phyloP scores from a whole-genome alignment of 805 yeast species.

The Starmerella ratchasimensis region DNA sequence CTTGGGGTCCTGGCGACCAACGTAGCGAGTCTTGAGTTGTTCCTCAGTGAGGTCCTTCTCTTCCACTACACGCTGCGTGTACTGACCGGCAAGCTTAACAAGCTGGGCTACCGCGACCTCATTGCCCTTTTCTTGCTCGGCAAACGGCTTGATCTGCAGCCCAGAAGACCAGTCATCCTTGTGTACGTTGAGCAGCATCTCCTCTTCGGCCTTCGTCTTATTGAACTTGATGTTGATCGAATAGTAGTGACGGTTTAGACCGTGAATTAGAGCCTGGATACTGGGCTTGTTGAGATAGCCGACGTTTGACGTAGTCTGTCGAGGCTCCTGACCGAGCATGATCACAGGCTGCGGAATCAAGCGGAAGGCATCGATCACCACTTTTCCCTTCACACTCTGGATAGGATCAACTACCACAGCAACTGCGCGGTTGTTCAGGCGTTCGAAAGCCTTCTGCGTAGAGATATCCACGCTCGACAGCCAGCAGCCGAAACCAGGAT shows the following conservation, averaged over 20 bases:
- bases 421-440: conserved; percentile 85
- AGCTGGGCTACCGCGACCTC: conserved; percentile 57
- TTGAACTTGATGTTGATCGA: conserved; percentile 89
- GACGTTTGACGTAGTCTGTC: conserved; percentile 91
- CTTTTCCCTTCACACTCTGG: conserved; percentile 97
- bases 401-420: conserved; percentile 98
- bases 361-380: conserved; percentile 95
- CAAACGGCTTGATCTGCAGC: conserved; percentile 60
- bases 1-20: conserved; percentile 98
- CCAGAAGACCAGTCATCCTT: conserved; percentile 95
- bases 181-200: conserved; percentile 85
- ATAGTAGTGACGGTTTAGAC: conserved; percentile 90
- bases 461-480: conserved; percentile 91
- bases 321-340: conserved; percentile 94
- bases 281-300: conserved; percentile 93
- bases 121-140: conserved; percentile 62
- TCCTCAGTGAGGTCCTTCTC: conserved; percentile 81
- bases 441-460: conserved; percentile 96
- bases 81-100: conserved; percentile 82
- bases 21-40: conserved; percentile 86
- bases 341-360: conserved; percentile 73
- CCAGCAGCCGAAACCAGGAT: conserved; percentile 99
- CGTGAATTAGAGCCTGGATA: conserved; percentile 92
- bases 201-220: conserved; percentile 82
- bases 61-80: conserved; percentile 80